Evolutionary conservation across 108 stramenopile genomes (phyloP), one percentile per base, ranked within the genome.

Genomic region (Pseudonitzschia multistriata): DNA sequence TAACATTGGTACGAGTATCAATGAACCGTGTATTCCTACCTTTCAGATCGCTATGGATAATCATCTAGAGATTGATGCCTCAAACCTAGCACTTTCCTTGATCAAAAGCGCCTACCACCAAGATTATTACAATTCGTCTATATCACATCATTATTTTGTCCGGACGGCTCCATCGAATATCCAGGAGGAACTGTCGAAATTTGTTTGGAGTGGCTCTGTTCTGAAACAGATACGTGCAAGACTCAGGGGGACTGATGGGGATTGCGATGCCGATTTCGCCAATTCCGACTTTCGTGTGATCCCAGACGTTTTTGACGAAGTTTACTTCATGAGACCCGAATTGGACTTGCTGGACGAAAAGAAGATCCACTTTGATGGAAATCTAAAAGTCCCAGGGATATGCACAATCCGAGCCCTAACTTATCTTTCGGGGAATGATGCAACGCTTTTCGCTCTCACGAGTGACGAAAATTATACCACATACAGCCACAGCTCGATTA

Each of bases 291-390:
- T 33, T 0, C n/a, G 25, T n/a, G 29, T 67, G 1, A 52, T 52
- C 15, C 50, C 28, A 1, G 66, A 67, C 25, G 30, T 36, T 24
- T 67, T 50, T 33, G 33, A 67, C 29, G 66, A 67, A 67, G 49
- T 67, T 29, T 67, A 67, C 35, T 52, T 49, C 29, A 67, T 67
- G 66, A 47, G 66, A 29, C 66, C 66, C 47, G 66, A 67, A 49
- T 49, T 49, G 29, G 66, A 67, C 29, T 53, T 67, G 42, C 48
- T 67, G 29, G 66, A 67, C 66, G 31, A 49, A 13, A 67, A 67
- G 31, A 67, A 67, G 17, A 27, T 49, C 3, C 66, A 67, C 25
- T 67, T 33, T 21, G 66, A 67, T 67, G 66, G 66, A 11, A 52
- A 49, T 17, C 30, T 67, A 11, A 67, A 67, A 29, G 2, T 67